Conservation (phyloP, 768 basidiomycete genomes). For the Hysterangium stoloniferum region DNA sequence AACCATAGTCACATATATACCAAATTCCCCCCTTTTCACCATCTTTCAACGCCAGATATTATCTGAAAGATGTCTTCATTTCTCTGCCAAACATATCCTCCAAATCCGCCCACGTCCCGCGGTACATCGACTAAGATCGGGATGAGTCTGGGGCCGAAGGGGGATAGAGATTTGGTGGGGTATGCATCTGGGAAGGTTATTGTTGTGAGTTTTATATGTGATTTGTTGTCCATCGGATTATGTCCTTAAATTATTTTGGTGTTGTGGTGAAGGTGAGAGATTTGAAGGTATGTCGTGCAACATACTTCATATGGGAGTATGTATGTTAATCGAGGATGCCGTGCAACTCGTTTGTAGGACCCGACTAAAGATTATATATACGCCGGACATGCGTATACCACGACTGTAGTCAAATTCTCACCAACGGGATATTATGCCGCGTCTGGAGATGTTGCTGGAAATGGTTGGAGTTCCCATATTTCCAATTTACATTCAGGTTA, state of each 20-base stretch:
- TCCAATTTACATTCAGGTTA: background rate
- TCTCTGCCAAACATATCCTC: constrained; percentile 39
- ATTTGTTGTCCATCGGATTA: too few relatives aligned
- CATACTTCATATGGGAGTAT: too few relatives aligned
- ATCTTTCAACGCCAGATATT: too few relatives aligned
- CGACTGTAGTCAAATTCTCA: constrained; percentile 86
- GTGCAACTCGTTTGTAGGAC: constrained; percentile 39
- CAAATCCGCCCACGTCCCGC: constrained; percentile 60
- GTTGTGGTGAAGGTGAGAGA: constrained; percentile 60
- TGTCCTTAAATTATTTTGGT: constrained; percentile 7
- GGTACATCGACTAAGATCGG: constrained; percentile 58
- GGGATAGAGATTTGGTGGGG: constrained; percentile 76
- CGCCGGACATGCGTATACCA: constrained; percentile 71
- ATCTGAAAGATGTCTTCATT: constrained; percentile 9
- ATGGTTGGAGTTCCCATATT: constrained; percentile 42
- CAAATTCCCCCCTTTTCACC: too few relatives aligned
- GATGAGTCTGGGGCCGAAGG: constrained; percentile 61
- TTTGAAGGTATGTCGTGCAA: constrained; percentile 57
- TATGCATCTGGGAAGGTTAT: constrained; percentile 82
- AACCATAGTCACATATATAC: too few relatives aligned
- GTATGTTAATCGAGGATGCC: too few relatives aligned
- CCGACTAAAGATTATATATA: constrained; percentile 57
- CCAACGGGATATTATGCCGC: constrained; percentile 95
- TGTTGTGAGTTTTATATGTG: too few relatives aligned
- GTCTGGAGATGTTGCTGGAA: constrained; percentile 77